Evolutionary conservation across 2,329 filamentous ascomycete genomes (phyloP), one percentile per base, ranked within the genome.

Genomic region (Emmonsiellopsis sp.): DNA sequence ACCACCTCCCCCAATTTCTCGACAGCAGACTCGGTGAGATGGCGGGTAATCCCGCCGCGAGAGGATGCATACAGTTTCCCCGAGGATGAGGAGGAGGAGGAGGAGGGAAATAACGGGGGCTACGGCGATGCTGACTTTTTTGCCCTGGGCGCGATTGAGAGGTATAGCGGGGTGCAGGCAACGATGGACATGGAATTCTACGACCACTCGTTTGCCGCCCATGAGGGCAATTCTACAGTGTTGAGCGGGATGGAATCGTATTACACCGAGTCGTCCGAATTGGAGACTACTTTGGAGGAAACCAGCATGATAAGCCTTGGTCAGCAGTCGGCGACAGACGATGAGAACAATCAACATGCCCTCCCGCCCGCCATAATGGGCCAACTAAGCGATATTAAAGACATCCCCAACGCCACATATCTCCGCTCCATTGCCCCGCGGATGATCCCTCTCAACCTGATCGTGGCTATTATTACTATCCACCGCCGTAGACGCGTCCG

Each of bases 371-470:
- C 68, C 60, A 73, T 64, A 58, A 72, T 58, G 63, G 74, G 68
- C 11, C 71, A 74, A 37, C 68, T 90, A 42, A 83, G 74, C 33
- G 76, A 88, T 61, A 74, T 96, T 11, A 77, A 79, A 51, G 80
- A 85, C 56, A 74, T 96, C 8, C 91, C 91, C 0, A 77, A 76
- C 17, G 84, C 87, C 0, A 64, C 66, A 2, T 81, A 86, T 61
- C 75, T 95, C 5, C 65, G 76, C 8, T 79, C 79, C 0, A 85
- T 94, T 46, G 74, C 78, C 33, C 91, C 90, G 0, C 86, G 90
- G 64, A 95, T 88, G 0, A 82, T 91, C 65, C 90, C 88, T 0
- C 80, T 91, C 31, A 89, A 90, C 65, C 68, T 95, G 5, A 79
- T 96, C n/a, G 87, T 84, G 9, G 88, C 85, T 2, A 75, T 96